Conservation (phyloP, 176 grass and related monocot genomes). For the Avena atlantica region DNA sequence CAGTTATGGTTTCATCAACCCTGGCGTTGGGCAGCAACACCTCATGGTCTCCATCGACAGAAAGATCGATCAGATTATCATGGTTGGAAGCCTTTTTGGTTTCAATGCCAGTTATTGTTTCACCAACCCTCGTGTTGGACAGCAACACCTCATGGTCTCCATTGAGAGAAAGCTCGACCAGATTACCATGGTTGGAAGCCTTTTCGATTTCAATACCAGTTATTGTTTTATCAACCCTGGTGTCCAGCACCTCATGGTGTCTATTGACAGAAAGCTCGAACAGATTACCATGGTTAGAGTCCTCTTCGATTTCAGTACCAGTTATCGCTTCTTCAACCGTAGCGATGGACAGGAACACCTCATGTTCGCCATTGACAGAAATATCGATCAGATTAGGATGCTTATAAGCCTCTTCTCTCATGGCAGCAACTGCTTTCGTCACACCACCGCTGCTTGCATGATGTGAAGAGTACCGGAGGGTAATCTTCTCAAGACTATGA, state of each 20-base stretch:
- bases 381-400: neutral
- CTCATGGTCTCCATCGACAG: neutral
- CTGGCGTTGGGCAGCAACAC: neutral
- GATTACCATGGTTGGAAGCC: too few species aligned
- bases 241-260: neutral
- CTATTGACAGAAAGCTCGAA: neutral
- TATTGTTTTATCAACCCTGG: neutral
- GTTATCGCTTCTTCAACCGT: neutral
- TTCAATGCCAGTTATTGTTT: neutral
- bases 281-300: too few species aligned
- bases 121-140: neutral
- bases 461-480: neutral
- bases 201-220: neutral
- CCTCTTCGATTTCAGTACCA: neutral
- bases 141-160: neutral
- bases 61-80: too few species aligned
- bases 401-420: neutral
- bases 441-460: neutral
- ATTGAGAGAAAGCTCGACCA: neutral
- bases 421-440: neutral
- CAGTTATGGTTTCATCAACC: neutral
- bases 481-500: neutral
- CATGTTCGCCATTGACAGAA: neutral
- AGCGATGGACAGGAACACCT: neutral
- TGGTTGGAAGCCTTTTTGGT: neutral